Percentiles rank a stretch among this genome's conserved stretches.
These are phyloP conservation scores for Malassezia yamatoensis DNA, from an alignment of 1,284 basidiomycete species.

Conservation along the genomic window DNA sequence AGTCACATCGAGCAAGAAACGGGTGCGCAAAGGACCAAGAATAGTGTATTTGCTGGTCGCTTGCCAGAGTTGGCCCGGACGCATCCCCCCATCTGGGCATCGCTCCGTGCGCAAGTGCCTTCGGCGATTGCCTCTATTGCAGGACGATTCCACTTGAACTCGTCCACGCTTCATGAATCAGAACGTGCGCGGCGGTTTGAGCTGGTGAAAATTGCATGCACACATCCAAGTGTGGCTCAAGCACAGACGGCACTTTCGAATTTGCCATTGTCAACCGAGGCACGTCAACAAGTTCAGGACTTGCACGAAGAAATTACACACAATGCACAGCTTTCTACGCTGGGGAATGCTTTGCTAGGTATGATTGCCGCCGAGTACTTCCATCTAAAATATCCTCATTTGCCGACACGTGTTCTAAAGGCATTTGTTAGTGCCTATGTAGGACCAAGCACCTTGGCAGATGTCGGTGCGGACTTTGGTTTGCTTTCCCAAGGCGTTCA, in stretches of 20 bases:
- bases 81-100: slow-evolving; percentile 35
- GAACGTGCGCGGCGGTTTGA: slow-evolving; percentile 26
- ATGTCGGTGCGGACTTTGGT: slow-evolving; percentile 60
- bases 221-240: slow-evolving; percentile 30
- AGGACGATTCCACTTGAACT: slow-evolving; percentile 29
- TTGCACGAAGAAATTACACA: slow-evolving; percentile 36
- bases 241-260: slow-evolving; percentile 14
- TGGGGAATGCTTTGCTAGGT: slow-evolving; percentile 84
- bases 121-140: slow-evolving; percentile 32
- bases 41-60: not conserved
- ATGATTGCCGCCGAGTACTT: slow-evolving; percentile 80
- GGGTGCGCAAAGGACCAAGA: not conserved
- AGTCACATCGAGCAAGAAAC: not conserved
- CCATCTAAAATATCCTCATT: slow-evolving; percentile 71
- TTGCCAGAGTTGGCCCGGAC: slow-evolving; percentile 34
- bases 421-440: slow-evolving; percentile 82
- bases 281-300: slow-evolving; percentile 8
- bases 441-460: slow-evolving; percentile 69
- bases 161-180: slow-evolving; percentile 16
- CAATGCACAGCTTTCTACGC: slow-evolving; percentile 68
- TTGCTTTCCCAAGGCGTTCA: slow-evolving; percentile 39
- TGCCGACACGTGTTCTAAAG: slow-evolving; percentile 81
- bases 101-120: slow-evolving; percentile 30
- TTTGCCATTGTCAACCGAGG: slow-evolving; percentile 13
- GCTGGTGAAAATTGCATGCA: slow-evolving; percentile 34